phyloP scores from a whole-genome alignment of 1,139 yeast genomes.

The Sugiyamaella neomexicana region DNA sequence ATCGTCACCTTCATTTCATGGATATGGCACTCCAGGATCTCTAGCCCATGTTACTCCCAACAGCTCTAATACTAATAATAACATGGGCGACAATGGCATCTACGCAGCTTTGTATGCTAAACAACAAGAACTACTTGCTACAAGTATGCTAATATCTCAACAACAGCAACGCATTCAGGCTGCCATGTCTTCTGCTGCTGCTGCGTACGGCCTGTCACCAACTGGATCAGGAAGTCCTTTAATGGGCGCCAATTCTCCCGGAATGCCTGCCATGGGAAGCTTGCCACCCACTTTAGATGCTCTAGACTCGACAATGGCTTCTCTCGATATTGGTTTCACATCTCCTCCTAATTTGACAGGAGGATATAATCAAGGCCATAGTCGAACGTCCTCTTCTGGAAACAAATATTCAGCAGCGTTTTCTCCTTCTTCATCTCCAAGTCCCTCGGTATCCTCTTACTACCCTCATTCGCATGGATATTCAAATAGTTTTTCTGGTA shows the following conservation, averaged over 20 bases:
- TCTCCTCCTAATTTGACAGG: neutral
- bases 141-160: constrained; percentile 38
- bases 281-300: neutral
- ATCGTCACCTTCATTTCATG: constrained; percentile 13
- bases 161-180: constrained; percentile 40
- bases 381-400: constrained; percentile 7
- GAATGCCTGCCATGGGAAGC: neutral
- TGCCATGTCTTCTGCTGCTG: constrained; percentile 36
- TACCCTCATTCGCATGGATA: constrained; percentile 18
- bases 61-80: neutral
- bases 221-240: constrained; percentile 4
- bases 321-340: constrained; percentile 7
- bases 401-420: constrained; percentile 6
- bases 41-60: neutral
- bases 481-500: constrained; percentile 11
- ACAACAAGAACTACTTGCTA: constrained; percentile 43
- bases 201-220: constrained; percentile 15
- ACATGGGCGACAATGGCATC: constrained; percentile 34
- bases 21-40: constrained; percentile 1
- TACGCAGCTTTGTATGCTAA: constrained; percentile 41
- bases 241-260: constrained; percentile 3
- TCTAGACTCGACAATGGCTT: constrained; percentile 8
- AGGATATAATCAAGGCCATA: neutral
- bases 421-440: constrained; percentile 10
- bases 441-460: neutral